Conservation (phyloP, 495 filamentous ascomycete species). For the Copromyces sp. region DNA sequence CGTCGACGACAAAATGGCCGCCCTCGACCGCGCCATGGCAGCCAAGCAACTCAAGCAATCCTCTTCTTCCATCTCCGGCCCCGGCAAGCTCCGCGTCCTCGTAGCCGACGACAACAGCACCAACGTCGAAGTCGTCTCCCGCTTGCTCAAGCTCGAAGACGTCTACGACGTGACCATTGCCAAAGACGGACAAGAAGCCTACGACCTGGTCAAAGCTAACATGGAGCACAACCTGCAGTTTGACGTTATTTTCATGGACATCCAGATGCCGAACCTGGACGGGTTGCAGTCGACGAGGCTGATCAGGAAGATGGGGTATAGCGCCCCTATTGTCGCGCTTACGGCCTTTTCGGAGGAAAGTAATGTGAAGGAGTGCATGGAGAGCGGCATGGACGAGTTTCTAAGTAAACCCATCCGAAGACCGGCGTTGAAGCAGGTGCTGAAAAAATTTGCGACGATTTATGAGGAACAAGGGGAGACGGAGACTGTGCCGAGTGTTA, state of each 20-base stretch:
- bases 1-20: constrained; percentile 29
- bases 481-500: constrained; percentile 14
- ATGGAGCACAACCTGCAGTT: constrained; percentile 65
- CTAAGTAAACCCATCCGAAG: constrained; percentile 72
- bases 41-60: constrained; percentile 26
- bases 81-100: constrained; percentile 65
- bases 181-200: constrained; percentile 83
- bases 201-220: constrained; percentile 69
- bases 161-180: constrained; percentile 65
- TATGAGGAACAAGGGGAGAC: constrained; percentile 41
- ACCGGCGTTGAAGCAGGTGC: constrained; percentile 73
- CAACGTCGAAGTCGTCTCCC: constrained; percentile 82
- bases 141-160: constrained; percentile 46
- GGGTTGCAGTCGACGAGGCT: constrained; percentile 80
- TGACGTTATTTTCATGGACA: constrained; percentile 89
- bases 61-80: constrained; percentile 18
- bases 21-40: constrained; percentile 38
- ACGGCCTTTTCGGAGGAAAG: constrained; percentile 85
- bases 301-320: constrained; percentile 79
- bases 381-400: constrained; percentile 66
- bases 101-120: constrained; percentile 91
- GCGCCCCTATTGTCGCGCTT: constrained; percentile 80
- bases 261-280: constrained; percentile 90
- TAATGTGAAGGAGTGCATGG: constrained; percentile 78
- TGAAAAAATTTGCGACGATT: constrained; percentile 54